These are phyloP conservation scores for Cladosporium phlei DNA, from an alignment of 2,329 filamentous ascomycete species.

Conservation along the genomic window DNA sequence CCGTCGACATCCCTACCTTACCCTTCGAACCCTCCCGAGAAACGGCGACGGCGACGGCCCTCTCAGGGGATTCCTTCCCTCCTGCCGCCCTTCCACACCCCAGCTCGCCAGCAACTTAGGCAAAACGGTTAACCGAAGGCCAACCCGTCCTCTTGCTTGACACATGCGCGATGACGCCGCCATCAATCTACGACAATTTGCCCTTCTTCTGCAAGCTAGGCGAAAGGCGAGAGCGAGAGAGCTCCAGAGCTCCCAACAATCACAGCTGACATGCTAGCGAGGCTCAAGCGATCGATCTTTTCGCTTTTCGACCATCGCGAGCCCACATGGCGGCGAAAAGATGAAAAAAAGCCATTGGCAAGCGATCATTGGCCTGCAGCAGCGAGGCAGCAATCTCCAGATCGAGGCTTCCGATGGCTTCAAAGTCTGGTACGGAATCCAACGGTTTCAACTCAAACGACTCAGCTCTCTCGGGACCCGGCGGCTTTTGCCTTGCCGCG, in stretches of 20 bases:
- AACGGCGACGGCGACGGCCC: constrained; percentile 11
- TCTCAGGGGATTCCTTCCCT: constrained; percentile 10
- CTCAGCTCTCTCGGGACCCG: constrained; percentile 13
- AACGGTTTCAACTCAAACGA: constrained; percentile 12
- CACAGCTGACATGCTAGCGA: constrained; percentile 1
- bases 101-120: no score
- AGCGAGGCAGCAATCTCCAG: neutral
- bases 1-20: no score
- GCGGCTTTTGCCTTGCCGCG: no score
- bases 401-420: neutral
- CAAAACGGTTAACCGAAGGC: constrained; percentile 6
- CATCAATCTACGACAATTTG: neutral
- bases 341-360: neutral
- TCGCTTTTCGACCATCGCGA: neutral
- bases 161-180: neutral
- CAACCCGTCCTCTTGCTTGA: neutral
- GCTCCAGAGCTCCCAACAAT: neutral
- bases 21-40: neutral
- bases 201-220: no score
- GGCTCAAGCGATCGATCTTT: neutral
- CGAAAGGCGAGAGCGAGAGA: no score
- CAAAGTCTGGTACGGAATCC: constrained; percentile 11
- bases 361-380: neutral
- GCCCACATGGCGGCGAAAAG: constrained; percentile 1
- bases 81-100: constrained; percentile 10